These are phyloP conservation scores for Isoetes engelmannii DNA, from an alignment of 83 land plant species.

Conservation along the genomic window DNA sequence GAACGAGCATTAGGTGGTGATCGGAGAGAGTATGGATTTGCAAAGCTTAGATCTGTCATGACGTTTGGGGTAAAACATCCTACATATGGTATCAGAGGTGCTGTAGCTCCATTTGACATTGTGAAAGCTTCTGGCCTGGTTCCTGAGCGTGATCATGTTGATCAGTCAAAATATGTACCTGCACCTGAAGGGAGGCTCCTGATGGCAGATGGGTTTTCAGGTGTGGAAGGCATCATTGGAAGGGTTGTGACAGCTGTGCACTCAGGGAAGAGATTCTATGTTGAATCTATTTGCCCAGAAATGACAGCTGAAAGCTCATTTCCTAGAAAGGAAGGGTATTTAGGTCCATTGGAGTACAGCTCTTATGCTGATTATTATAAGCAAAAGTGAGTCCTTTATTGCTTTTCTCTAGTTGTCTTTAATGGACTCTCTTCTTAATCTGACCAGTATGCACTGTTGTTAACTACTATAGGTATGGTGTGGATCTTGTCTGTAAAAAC, in stretches of 20 bases:
- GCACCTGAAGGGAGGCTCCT: conserved; percentile 47
- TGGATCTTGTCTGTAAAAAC: conserved; percentile 67
- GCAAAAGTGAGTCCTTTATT: conserved; percentile 63
- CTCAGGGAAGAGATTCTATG: conserved; percentile 97
- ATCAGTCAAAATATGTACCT: conserved; percentile 13
- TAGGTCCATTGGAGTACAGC: conserved; percentile 93
- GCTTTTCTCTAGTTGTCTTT: not conserved
- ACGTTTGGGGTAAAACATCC: conserved; percentile 87
- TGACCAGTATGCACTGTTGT: not conserved
- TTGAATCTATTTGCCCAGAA: conserved; percentile 72
- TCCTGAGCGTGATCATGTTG: conserved; percentile 36
- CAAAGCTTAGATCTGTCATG: conserved; percentile 82
- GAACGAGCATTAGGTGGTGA: conserved; percentile 99
- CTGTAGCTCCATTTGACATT: conserved; percentile 89
- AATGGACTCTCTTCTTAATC: not conserved
- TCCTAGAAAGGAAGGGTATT: conserved; percentile 95
- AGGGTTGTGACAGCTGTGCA: conserved; percentile 95
- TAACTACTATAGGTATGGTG: conserved; percentile 67
- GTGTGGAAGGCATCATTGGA: conserved; percentile 57
- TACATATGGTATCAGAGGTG: conserved; percentile 97
- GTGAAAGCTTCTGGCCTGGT: conserved; percentile 85
- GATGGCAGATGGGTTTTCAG: conserved; percentile 62
- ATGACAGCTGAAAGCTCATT: conserved; percentile 91
- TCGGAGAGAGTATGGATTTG: conserved; percentile 94
- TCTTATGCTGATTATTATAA: conserved; percentile 96